A percentile compares a stretch with the other conserved stretches of the same genome.
These are phyloP conservation scores for Carex kokanica DNA, from an alignment of 176 grass and related monocot species.

Conservation along the genomic window DNA sequence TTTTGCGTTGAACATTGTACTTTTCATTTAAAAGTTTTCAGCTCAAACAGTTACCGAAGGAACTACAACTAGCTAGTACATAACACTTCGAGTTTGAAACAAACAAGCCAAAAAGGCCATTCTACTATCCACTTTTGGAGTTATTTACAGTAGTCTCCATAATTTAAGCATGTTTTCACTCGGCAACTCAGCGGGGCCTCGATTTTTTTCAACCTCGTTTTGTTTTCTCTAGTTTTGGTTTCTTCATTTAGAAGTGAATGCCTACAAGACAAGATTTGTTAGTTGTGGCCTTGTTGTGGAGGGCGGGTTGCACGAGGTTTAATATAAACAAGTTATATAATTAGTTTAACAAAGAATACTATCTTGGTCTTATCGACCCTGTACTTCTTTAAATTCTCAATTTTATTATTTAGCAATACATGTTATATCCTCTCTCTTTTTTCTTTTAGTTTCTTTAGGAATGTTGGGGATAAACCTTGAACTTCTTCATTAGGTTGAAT, in stretches of 20 bases:
- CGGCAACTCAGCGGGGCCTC: not conserved
- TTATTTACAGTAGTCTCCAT: not conserved
- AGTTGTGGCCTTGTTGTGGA: not conserved
- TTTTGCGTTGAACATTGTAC: not conserved
- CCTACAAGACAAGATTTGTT: not conserved
- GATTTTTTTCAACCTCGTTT: not conserved
- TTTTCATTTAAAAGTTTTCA: not conserved
- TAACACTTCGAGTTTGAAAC: not conserved
- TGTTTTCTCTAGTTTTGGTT: not conserved
- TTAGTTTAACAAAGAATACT: not conserved
- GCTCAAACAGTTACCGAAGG: not conserved
- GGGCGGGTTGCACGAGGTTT: not conserved
- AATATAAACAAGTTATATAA: not conserved
- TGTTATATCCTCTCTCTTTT: too few species aligned
- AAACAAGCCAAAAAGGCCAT: not conserved
- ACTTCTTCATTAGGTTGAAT: too few species aligned
- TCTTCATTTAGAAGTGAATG: slow-evolving; percentile 22
- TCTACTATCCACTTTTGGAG: not conserved
- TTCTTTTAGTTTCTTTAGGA: too few species aligned
- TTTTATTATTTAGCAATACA: too few species aligned
- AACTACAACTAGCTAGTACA: too few species aligned
- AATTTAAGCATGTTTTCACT: not conserved
- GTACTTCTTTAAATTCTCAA: too few species aligned
- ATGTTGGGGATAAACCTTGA: too few species aligned
- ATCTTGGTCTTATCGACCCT: not conserved